These are phyloP conservation scores for Rosa multiflora DNA, from an alignment of 306 rosid genomes.

Conservation along the genomic window DNA sequence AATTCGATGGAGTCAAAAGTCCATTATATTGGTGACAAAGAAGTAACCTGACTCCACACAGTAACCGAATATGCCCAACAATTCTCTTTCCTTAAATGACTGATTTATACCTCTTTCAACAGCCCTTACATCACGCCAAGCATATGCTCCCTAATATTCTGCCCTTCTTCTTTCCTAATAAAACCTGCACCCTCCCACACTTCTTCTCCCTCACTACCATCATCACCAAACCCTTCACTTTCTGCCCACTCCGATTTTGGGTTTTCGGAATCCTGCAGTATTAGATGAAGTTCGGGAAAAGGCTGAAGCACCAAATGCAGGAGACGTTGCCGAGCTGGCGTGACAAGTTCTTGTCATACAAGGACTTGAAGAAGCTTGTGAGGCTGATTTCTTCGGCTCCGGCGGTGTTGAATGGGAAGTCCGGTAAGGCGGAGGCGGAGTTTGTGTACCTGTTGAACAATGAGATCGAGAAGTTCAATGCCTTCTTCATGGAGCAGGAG, in stretches of 20 bases:
- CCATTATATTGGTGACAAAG: constrained; percentile 19
- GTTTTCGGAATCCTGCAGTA: background rate
- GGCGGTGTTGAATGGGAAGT: constrained; percentile 28
- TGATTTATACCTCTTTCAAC: constrained; percentile 44
- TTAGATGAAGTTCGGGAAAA: constrained; percentile 79
- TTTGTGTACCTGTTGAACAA: constrained; percentile 67
- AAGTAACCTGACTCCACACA: background rate
- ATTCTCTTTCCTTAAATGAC: constrained; percentile 49
- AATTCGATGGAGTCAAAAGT: constrained; percentile 10
- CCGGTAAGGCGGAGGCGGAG: constrained; percentile 52
- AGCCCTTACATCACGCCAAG: constrained; percentile 70
- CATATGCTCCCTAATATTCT: constrained; percentile 81
- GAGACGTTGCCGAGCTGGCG: constrained; percentile 75
- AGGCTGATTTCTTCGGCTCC: constrained; percentile 43
- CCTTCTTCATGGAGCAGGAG: constrained; percentile 73
- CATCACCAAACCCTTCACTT: constrained; percentile 1
- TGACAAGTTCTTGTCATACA: constrained; percentile 79
- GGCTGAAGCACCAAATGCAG: constrained; percentile 67
- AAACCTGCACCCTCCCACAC: constrained; percentile 15
- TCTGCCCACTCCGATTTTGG: background rate
- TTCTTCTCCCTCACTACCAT: constrained; percentile 20
- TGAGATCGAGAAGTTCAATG: constrained; percentile 87
- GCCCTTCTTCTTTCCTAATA: constrained; percentile 31
- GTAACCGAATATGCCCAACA: constrained; percentile 68
- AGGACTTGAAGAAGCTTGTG: constrained; percentile 77